Percentiles rank a stretch among this genome's conserved stretches.
These are phyloP conservation scores for Ascochyta rabiei DNA, from an alignment of 2,329 filamentous ascomycete genomes.

Conservation along the genomic window DNA sequence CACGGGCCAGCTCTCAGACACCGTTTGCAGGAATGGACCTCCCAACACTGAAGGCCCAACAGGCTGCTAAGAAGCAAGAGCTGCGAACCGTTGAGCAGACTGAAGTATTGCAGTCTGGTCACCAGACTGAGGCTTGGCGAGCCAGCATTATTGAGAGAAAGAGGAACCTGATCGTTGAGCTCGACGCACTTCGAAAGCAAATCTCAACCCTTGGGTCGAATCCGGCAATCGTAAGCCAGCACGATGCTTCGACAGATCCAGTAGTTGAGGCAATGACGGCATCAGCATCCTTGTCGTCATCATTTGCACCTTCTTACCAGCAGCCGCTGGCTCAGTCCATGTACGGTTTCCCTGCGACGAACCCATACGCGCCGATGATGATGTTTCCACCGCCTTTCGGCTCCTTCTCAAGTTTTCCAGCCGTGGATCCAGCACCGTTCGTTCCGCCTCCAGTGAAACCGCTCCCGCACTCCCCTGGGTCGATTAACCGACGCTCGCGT, in stretches of 20 bases:
- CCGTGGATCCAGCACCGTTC: slow-evolving; percentile 31
- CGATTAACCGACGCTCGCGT: slow-evolving; percentile 46
- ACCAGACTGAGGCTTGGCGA: slow-evolving; percentile 43
- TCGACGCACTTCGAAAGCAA: slow-evolving; percentile 45
- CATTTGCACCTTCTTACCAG: slow-evolving; percentile 35
- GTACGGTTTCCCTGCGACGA: slow-evolving; percentile 30
- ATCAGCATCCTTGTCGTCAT: slow-evolving; percentile 14
- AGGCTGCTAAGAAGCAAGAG: slow-evolving; percentile 41
- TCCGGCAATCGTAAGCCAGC: slow-evolving; percentile 10
- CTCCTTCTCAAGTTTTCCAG: slow-evolving; percentile 23
- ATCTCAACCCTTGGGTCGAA: slow-evolving; percentile 38
- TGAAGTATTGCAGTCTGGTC: slow-evolving; percentile 42
- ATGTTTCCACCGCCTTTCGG: slow-evolving; percentile 37
- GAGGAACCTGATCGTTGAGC: slow-evolving; percentile 43
- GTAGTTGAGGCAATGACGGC: slow-evolving; percentile 11
- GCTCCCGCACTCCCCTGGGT: slow-evolving; percentile 35
- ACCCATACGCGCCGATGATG: slow-evolving; percentile 34
- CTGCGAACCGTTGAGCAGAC: slow-evolving; percentile 45
- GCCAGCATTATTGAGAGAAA: slow-evolving; percentile 45
- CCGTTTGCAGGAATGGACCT: slow-evolving; percentile 35
- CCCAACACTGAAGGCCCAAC: slow-evolving; percentile 34
- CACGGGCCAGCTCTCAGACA: slow-evolving; percentile 27
- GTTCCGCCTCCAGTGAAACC: slow-evolving; percentile 22
- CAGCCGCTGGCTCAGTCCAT: slow-evolving; percentile 31
- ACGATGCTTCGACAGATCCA: slow-evolving; percentile 16